Base-by-base conservation (phyloP, 805 yeast species). In the Spathaspora gorwiae region DNA sequence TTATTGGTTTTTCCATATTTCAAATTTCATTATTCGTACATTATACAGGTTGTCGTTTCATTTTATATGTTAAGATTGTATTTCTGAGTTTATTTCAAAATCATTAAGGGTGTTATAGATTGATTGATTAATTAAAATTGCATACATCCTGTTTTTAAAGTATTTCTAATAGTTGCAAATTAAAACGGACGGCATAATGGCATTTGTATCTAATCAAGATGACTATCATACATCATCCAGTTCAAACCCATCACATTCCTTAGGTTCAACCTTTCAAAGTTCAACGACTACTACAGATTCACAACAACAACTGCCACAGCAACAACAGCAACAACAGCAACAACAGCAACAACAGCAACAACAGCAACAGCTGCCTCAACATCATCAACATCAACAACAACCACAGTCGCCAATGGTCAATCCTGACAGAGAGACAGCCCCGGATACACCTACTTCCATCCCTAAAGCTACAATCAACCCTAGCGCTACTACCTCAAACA, bases 401-500 rank as follows among this genome's bases (percentile, higher is more conserved):
- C 35, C 10, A 30, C 45, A 19, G 37, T 37, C 35, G 24, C 43
- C 27, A 31, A 35, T 26, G 37, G 32, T 11, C 12, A 29, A 29
- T 11, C 32, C 32, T 11, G 12, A 9, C 12, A 19, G 24, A 19
- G 24, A 19, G 4, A n/a, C 44, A 7, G 38, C 43, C 8, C 24
- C 30, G 3, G 31, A 33, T 19, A 24, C 15, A 13, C 27, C 45
- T 15, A 24, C 40, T 10, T 13, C 45, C 29, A 34, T 37, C 35
- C 37, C 43, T 13, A 31, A 31, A 36, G 37, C 29, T n/a, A 38
- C 53, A 13, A 35, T 43, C 39, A 46, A 46, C 13, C 44, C 50
- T 7, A 42, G 48, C 15, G 45, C 56, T 5, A 47, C 63, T 13
- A 54, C 56, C 12, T 54, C 65, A 8, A 56, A 54, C 42, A 65